Conservation (phyloP, 352 stramenopile species). For the Thalassiosira pacifica region DNA sequence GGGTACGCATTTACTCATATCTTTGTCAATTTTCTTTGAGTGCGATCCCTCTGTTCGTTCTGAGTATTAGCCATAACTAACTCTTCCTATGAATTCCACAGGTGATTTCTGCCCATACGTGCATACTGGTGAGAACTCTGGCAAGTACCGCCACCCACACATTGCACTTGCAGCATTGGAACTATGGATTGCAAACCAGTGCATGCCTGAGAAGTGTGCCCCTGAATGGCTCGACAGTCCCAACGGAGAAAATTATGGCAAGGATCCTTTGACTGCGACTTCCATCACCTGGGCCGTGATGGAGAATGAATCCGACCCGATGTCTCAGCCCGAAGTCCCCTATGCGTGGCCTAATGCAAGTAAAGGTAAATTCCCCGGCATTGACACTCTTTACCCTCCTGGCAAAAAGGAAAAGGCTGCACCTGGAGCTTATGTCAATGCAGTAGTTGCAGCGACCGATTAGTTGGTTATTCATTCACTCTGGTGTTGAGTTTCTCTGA, state of each 20-base stretch:
- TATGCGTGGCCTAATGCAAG: conserved; percentile 53
- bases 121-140: conserved; percentile 44
- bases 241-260: conserved; percentile 12
- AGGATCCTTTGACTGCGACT: conserved; percentile 7
- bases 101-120: conserved; percentile 50
- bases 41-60: background rate
- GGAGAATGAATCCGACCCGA: conserved; percentile 30
- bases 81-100: background rate
- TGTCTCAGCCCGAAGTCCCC: conserved; percentile 37
- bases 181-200: conserved; percentile 51
- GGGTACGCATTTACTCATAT: background rate
- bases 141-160: conserved; percentile 52
- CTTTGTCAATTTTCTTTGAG: background rate
- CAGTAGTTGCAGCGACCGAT: too few relatives aligned
- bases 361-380: too few relatives aligned
- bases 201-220: conserved; percentile 41
- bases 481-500: too few relatives aligned
- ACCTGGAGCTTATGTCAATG: too few relatives aligned
- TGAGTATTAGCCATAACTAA: background rate
- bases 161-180: conserved; percentile 42
- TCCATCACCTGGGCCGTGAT: conserved; percentile 52
- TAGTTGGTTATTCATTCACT: too few relatives aligned
- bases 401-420: too few relatives aligned
- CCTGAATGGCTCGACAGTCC: conserved; percentile 34
- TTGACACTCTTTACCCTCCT: too few relatives aligned